phyloP scores from a whole-genome alignment of 306 rosid genomes.

The Heteromeles arbutifolia region DNA sequence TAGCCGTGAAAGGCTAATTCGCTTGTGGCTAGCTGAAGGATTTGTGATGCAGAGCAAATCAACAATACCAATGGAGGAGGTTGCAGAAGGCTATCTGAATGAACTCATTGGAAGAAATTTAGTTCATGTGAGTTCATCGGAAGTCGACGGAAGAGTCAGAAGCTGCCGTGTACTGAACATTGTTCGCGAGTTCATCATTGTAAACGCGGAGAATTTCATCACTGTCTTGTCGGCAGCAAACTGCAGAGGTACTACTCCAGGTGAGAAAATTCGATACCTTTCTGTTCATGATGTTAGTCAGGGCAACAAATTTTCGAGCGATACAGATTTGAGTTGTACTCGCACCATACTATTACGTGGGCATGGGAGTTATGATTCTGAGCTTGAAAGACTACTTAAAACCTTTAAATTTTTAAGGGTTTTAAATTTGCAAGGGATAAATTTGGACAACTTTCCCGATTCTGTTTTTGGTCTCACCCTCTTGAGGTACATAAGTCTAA shows the following conservation, averaged over 20 bases:
- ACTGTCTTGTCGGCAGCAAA: not conserved
- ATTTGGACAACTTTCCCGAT: not conserved
- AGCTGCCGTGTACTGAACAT: not conserved
- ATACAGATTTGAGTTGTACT: not conserved
- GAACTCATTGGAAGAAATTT: slow-evolving; percentile 8
- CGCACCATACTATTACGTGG: not conserved
- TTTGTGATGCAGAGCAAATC: not conserved
- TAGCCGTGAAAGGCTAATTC: slow-evolving; percentile 2
- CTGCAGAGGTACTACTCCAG: not conserved
- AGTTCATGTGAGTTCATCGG: not conserved
- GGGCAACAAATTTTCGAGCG: not conserved
- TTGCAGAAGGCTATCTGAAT: not conserved
- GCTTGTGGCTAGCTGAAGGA: not conserved
- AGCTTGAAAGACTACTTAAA: not conserved
- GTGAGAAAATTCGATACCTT: not conserved
- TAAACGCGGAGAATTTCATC: not conserved
- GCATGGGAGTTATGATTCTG: not conserved
- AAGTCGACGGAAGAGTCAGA: not conserved
- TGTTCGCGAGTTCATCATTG: not conserved
- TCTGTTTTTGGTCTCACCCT: not conserved
- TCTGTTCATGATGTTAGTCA: not conserved
- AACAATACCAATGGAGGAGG: not conserved
- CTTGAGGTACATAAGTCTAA: slow-evolving; percentile 3
- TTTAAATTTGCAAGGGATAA: not conserved
- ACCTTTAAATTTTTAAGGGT: not conserved